phyloP scores from a whole-genome alignment of 1,284 basidiomycete species.

The Prillingera fragicola region DNA sequence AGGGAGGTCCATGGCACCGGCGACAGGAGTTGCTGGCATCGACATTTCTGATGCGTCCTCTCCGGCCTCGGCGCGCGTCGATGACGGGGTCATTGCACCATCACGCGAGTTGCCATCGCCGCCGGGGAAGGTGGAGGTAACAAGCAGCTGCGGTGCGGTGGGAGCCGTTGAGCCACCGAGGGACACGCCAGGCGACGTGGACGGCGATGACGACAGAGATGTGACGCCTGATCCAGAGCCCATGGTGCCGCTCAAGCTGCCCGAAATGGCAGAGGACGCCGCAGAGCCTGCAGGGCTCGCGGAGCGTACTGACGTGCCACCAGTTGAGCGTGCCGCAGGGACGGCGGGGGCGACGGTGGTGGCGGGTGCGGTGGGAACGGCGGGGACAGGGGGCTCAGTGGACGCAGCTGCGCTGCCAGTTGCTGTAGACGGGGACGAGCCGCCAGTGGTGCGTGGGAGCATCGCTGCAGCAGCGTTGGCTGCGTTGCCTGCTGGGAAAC shows the following conservation, averaged over 20 bases:
- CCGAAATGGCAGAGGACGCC: conserved; percentile 20
- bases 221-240: too few relatives aligned
- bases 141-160: conserved; percentile 23
- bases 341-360: too few relatives aligned
- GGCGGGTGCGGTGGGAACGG: too few relatives aligned
- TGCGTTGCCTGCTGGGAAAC: conserved; percentile 25
- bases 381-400: too few relatives aligned
- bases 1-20: conserved; percentile 23
- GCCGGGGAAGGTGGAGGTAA: conserved; percentile 33
- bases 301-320: conserved; percentile 15
- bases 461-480: not conserved
- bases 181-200: conserved; percentile 10
- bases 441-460: not conserved
- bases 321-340: too few relatives aligned
- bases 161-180: conserved; percentile 19
- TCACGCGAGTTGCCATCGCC: conserved; percentile 15
- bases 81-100: conserved; percentile 41
- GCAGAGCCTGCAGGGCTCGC: conserved; percentile 33
- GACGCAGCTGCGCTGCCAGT: conserved; percentile 4
- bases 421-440: too few relatives aligned
- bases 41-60: conserved; percentile 32
- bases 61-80: conserved; percentile 41
- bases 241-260: too few relatives aligned
- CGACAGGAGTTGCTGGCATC: conserved; percentile 36
- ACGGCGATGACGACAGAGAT: conserved; percentile 5